Conservation (phyloP, 176 grass and related monocot species). For the Hyparrhenia diplandra region DNA sequence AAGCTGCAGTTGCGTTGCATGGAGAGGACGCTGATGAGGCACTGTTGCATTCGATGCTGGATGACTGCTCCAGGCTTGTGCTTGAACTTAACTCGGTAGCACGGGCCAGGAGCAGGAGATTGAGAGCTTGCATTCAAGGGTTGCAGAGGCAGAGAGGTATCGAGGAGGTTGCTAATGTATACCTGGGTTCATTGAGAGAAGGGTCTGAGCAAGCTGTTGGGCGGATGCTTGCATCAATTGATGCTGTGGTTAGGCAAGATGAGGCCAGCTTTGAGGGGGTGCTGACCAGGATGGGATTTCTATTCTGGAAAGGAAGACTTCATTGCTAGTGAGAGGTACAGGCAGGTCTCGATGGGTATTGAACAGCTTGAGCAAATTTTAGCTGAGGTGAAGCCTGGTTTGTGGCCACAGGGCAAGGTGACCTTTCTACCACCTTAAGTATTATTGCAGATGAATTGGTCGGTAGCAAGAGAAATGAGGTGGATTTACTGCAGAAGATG, state of each 20-base stretch:
- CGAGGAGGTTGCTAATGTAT: conserved; percentile 55
- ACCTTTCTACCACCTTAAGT: conserved; percentile 41
- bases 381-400: conserved; percentile 55
- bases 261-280: conserved; percentile 30
- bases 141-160: conserved; percentile 44
- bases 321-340: conserved; percentile 51
- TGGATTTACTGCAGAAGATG: conserved; percentile 47
- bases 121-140: conserved; percentile 48
- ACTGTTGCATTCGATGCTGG: conserved; percentile 60
- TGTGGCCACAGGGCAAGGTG: conserved; percentile 21
- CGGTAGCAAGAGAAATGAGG: conserved; percentile 74
- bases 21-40: conserved; percentile 40
- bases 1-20: conserved; percentile 16
- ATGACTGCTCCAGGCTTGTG: conserved; percentile 73
- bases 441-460: conserved; percentile 48
- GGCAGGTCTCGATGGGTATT: conserved; percentile 50
- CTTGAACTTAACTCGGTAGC: conserved; percentile 51
- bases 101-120: conserved; percentile 62
- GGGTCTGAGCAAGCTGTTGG: conserved; percentile 45
- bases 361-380: conserved; percentile 65
- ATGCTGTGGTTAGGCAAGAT: conserved; percentile 48
- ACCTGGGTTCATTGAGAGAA: conserved; percentile 54
- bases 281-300: conserved; percentile 33
- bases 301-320: conserved; percentile 64
- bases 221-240: conserved; percentile 55